These are phyloP conservation scores for Pugionium dolabratum DNA, from an alignment of 345 rosid species.

Conservation along the genomic window DNA sequence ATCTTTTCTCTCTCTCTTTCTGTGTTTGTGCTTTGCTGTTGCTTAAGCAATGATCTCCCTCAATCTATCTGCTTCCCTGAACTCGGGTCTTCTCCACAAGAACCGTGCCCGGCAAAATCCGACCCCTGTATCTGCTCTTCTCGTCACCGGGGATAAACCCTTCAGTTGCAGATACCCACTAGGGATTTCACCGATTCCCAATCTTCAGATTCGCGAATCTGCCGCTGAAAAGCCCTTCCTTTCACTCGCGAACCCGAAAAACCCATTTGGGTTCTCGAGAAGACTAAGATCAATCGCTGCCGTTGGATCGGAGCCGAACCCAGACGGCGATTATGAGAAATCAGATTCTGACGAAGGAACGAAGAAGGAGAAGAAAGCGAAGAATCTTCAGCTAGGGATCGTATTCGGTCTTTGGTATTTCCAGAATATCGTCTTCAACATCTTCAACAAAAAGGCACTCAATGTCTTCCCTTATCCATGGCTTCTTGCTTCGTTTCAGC, in stretches of 20 bases:
- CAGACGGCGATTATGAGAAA: constrained; percentile 43
- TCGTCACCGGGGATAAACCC: constrained; percentile 41
- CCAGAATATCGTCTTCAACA: constrained; percentile 90
- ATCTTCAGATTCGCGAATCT: constrained; percentile 46
- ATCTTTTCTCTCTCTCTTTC: constrained; percentile 17
- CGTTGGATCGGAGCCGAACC: constrained; percentile 48
- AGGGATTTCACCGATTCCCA: constrained; percentile 22
- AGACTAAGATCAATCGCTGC: constrained; percentile 46
- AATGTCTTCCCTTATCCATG: constrained; percentile 92
- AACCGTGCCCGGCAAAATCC: constrained; percentile 23
- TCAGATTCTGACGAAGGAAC: constrained; percentile 1
- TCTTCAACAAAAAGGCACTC: constrained; percentile 87
- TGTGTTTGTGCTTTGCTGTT: background rate
- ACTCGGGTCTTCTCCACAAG: constrained; percentile 43
- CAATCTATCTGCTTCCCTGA: constrained; percentile 48
- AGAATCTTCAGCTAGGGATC: constrained; percentile 64
- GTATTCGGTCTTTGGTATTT: constrained; percentile 91
- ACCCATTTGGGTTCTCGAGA: constrained; percentile 38
- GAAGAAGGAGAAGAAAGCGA: constrained; percentile 37
- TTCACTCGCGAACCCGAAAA: constrained; percentile 24
- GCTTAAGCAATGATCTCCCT: constrained; percentile 51
- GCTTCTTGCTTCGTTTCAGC: constrained; percentile 96
- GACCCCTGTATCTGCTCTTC: constrained; percentile 36
- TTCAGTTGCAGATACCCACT: constrained; percentile 41
- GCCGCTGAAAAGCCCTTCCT: constrained; percentile 29